Conservation (phyloP, 805 yeast genomes). For the Candida michaelii region DNA sequence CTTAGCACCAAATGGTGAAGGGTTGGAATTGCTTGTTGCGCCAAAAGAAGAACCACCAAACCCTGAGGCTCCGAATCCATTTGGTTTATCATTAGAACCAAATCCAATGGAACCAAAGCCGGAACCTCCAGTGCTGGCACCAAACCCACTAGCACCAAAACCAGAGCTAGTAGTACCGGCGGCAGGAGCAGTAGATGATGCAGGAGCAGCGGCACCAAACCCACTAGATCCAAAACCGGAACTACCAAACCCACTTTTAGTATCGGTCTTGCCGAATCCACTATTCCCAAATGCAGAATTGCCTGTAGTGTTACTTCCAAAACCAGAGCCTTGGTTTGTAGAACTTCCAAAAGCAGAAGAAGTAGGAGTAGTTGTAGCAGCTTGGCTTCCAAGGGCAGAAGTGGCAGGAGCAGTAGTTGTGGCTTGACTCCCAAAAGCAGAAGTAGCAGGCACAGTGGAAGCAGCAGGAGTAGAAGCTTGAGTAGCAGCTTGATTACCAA, state of each 20-base stretch:
- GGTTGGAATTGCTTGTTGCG: not conserved
- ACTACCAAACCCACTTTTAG: not conserved
- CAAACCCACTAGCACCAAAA: slow-evolving; percentile 14
- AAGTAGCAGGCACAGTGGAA: too few species aligned
- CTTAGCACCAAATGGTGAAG: slow-evolving; percentile 5
- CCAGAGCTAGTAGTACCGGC: not conserved
- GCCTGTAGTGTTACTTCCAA: too few species aligned
- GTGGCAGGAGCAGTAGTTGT: too few species aligned
- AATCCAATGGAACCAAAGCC: slow-evolving; percentile 8
- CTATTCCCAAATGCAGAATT: not conserved
- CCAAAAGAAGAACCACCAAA: slow-evolving; percentile 15
- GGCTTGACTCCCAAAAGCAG: slow-evolving; percentile 1
- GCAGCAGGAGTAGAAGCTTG: too few species aligned
- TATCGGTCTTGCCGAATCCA: not conserved
- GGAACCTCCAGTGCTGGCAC: not conserved
- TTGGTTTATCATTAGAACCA: slow-evolving; percentile 4
- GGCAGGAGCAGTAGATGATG: too few species aligned
- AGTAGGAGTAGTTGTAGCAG: too few species aligned
- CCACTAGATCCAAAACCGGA: slow-evolving; percentile 6
- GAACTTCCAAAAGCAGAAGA: too few species aligned
- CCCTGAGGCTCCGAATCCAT: slow-evolving; percentile 14
- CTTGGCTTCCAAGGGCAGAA: too few species aligned
- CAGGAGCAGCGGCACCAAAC: not conserved
- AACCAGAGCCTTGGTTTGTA: too few species aligned
- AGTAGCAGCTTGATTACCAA: not conserved